phyloP scores from a whole-genome alignment of 305 asterid species.

The Rubia occidens region DNA sequence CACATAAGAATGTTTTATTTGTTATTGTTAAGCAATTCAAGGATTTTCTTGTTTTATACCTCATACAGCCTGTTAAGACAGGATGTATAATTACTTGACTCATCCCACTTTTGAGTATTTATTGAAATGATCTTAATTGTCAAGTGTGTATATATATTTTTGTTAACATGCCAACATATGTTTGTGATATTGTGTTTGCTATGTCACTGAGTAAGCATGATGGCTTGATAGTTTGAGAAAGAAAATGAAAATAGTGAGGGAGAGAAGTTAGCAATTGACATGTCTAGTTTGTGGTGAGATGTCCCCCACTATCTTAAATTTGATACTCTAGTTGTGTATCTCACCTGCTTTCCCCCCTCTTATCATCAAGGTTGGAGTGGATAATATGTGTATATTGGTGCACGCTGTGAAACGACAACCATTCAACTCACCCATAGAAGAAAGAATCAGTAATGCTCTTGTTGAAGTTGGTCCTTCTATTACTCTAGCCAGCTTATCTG shows the following conservation, averaged over 20 bases:
- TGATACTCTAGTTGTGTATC: background rate
- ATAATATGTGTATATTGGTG: slow-evolving; percentile 98
- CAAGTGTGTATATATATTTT: too few relatives aligned
- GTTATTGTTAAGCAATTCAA: background rate
- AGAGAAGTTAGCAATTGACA: background rate
- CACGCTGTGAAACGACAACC: slow-evolving; percentile 97
- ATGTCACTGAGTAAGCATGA: background rate
- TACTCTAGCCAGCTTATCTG: slow-evolving; percentile 90
- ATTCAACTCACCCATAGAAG: slow-evolving; percentile 83
- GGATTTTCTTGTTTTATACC: background rate
- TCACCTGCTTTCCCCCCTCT: background rate
- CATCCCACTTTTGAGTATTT: too few relatives aligned
- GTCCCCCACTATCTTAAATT: background rate
- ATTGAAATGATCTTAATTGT: too few relatives aligned
- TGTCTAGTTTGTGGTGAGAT: slow-evolving; percentile 1
- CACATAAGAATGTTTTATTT: background rate
- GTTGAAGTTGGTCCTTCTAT: slow-evolving; percentile 99
- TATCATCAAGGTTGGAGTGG: slow-evolving; percentile 80
- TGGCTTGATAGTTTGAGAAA: background rate
- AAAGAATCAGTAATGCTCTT: slow-evolving; percentile 90
- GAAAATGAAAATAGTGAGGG: background rate
- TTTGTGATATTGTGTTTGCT: background rate
- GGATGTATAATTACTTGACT: background rate
- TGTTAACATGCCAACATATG: background rate
- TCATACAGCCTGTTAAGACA: background rate